Evolutionary conservation across 306 rosid genomes (phyloP).

Genomic region (Castanopsis chinensis): DNA sequence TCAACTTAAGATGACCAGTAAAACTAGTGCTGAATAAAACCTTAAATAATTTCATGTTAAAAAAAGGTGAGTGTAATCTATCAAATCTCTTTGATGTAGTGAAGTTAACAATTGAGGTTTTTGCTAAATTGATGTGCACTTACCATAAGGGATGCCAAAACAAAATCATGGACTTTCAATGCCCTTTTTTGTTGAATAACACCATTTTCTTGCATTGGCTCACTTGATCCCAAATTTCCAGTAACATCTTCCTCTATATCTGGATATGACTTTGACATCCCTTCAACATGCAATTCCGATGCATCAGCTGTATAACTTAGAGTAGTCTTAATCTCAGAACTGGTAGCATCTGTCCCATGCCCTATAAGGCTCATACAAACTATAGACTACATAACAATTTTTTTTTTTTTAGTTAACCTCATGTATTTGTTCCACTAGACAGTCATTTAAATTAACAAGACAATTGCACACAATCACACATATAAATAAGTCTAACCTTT

Average conservation of each 20-base stretch:
- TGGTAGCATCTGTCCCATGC: constrained; percentile 37
- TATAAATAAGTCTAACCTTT: background rate
- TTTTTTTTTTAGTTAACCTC: constrained; percentile 25
- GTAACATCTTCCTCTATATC: constrained; percentile 26
- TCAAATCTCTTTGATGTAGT: constrained; percentile 1
- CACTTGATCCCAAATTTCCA: constrained; percentile 32
- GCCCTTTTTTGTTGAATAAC: constrained; percentile 38
- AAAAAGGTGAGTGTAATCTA: background rate
- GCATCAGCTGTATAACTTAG: constrained; percentile 41
- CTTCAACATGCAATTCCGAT: constrained; percentile 36
- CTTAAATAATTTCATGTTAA: background rate
- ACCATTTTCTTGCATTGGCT: constrained; percentile 28
- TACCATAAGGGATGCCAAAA: constrained; percentile 94
- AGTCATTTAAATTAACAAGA: background rate
- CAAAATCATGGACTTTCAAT: constrained; percentile 90
- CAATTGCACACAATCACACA: background rate
- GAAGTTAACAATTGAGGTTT: background rate
- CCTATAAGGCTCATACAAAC: constrained; percentile 57
- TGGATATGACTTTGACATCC: constrained; percentile 33
- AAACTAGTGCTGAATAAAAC: background rate
- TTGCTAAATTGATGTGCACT: constrained; percentile 26
- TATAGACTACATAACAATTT: constrained; percentile 43
- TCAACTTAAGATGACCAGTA: background rate
- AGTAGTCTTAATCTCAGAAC: constrained; percentile 40
- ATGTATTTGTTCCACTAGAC: constrained; percentile 16